These are phyloP conservation scores for Collybia nuda DNA, from an alignment of 768 basidiomycete species.

Conservation along the genomic window DNA sequence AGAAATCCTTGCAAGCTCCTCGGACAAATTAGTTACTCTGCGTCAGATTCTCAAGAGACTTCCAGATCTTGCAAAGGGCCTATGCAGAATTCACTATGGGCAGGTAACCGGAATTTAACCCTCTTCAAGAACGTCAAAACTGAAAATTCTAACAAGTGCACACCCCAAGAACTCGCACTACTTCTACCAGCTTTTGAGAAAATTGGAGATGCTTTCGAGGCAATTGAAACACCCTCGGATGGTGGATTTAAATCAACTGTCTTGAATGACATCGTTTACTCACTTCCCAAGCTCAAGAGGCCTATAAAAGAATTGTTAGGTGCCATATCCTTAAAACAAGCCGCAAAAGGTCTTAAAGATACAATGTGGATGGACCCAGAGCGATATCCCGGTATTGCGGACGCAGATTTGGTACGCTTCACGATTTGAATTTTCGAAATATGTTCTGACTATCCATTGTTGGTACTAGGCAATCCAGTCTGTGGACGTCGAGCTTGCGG, in stretches of 20 bases:
- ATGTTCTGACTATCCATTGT: slow-evolving; percentile 6
- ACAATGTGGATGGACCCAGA: slow-evolving; percentile 62
- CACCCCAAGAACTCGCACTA: slow-evolving; percentile 76
- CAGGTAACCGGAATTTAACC: slow-evolving; percentile 55
- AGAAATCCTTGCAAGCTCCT: slow-evolving; percentile 68
- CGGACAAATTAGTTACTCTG: slow-evolving; percentile 64
- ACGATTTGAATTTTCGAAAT: not conserved
- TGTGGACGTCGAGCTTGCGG: slow-evolving; percentile 68
- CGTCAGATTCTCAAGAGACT: slow-evolving; percentile 67
- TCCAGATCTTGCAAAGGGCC: slow-evolving; percentile 86
- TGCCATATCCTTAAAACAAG: slow-evolving; percentile 59
- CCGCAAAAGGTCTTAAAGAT: slow-evolving; percentile 66
- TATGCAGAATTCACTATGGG: slow-evolving; percentile 88
- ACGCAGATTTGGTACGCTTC: slow-evolving; percentile 58
- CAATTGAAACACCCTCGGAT: slow-evolving; percentile 36
- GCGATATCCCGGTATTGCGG: slow-evolving; percentile 50
- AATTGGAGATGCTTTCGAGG: slow-evolving; percentile 63
- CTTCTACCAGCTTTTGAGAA: slow-evolving; percentile 77
- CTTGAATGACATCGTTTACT: slow-evolving; percentile 67
- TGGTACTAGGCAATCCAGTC: slow-evolving; percentile 57
- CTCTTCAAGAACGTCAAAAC: not conserved
- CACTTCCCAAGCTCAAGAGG: slow-evolving; percentile 64
- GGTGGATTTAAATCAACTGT: slow-evolving; percentile 64
- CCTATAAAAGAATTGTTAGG: slow-evolving; percentile 53
- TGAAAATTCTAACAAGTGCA: slow-evolving; percentile 49